Evolutionary conservation across 1,284 basidiomycete genomes (phyloP).

Genomic region (Pascua guehoae): DNA sequence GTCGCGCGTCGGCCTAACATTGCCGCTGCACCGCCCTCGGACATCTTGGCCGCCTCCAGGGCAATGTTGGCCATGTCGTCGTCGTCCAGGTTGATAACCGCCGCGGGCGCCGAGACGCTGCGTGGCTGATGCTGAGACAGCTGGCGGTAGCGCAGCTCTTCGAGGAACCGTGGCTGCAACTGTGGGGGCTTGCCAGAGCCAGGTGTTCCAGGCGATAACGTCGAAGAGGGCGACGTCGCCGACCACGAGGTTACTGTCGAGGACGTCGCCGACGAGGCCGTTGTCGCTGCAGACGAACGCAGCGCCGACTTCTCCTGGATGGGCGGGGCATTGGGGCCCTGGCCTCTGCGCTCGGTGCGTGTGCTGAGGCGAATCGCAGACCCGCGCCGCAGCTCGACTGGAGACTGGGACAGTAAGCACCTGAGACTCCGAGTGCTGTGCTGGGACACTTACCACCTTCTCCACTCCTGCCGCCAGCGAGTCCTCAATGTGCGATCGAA

Average conservation of each 20-base stretch:
- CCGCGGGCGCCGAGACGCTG: slow-evolving; percentile 32
- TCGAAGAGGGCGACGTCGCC: too few species aligned
- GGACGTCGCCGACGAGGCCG: too few species aligned
- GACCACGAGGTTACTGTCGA: too few species aligned
- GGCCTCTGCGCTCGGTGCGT: slow-evolving; percentile 19
- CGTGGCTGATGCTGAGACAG: slow-evolving; percentile 22
- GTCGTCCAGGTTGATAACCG: slow-evolving; percentile 15
- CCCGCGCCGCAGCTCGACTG: slow-evolving; percentile 4
- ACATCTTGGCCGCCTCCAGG: background rate
- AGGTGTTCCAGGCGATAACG: too few species aligned
- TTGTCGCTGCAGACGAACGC: slow-evolving; percentile 15
- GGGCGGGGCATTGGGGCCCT: slow-evolving; percentile 30
- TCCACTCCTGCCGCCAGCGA: slow-evolving; percentile 70
- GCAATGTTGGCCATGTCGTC: slow-evolving; percentile 15
- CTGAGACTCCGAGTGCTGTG: too few species aligned
- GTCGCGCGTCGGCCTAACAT: background rate
- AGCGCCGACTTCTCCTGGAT: slow-evolving; percentile 43
- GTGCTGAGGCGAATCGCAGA: slow-evolving; percentile 28
- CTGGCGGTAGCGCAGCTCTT: slow-evolving; percentile 42
- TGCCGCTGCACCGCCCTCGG: too few species aligned
- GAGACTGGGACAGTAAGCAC: too few species aligned
- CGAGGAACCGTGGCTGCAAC: slow-evolving; percentile 44
- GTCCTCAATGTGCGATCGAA: slow-evolving; percentile 76
- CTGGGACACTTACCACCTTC: slow-evolving; percentile 30
- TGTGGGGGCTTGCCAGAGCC: slow-evolving; percentile 19